phyloP scores from a whole-genome alignment of 2,329 filamentous ascomycete genomes.

The Achaetomium macrosporum region DNA sequence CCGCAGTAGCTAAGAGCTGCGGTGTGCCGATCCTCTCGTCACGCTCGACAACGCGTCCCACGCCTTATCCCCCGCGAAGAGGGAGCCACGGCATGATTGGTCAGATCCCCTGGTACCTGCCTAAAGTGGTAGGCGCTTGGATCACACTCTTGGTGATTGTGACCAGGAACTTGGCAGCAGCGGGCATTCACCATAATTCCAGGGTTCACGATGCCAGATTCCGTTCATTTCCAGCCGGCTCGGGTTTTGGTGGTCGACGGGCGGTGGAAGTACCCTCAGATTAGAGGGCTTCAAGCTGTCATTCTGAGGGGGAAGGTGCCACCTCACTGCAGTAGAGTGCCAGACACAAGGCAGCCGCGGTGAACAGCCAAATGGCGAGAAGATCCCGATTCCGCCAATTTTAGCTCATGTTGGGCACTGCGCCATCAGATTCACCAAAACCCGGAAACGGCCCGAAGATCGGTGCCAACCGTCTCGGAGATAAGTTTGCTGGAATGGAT shows the following conservation, averaged over 20 bases:
- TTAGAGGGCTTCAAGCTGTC: too few relatives aligned
- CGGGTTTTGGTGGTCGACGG: too few relatives aligned
- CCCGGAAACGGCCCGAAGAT: neutral
- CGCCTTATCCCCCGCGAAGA: neutral
- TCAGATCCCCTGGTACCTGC: conserved; percentile 21
- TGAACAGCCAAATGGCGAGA: neutral
- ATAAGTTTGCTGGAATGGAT: neutral
- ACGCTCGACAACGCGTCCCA: neutral
- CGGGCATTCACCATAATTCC: too few relatives aligned
- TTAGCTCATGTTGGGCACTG: neutral
- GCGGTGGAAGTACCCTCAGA: too few relatives aligned
- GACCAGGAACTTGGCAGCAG: too few relatives aligned
- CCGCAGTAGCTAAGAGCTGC: neutral
- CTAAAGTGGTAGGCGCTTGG: conserved; percentile 21
- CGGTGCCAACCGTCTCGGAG: neutral
- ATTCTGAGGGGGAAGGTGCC: too few relatives aligned
- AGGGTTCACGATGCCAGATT: too few relatives aligned
- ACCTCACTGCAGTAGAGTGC: too few relatives aligned
- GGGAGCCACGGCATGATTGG: conserved; percentile 20
- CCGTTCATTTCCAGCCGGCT: too few relatives aligned
- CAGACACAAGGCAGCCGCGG: too few relatives aligned
- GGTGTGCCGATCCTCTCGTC: conserved; percentile 1
- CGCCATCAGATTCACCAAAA: neutral
- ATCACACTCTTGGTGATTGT: neutral
- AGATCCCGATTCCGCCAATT: conserved; percentile 1